Percentiles rank a stretch among this genome's conserved stretches.
These are phyloP conservation scores for Albifimbria verrucaria DNA, from an alignment of 2,329 filamentous ascomycete species.

Conservation along the genomic window DNA sequence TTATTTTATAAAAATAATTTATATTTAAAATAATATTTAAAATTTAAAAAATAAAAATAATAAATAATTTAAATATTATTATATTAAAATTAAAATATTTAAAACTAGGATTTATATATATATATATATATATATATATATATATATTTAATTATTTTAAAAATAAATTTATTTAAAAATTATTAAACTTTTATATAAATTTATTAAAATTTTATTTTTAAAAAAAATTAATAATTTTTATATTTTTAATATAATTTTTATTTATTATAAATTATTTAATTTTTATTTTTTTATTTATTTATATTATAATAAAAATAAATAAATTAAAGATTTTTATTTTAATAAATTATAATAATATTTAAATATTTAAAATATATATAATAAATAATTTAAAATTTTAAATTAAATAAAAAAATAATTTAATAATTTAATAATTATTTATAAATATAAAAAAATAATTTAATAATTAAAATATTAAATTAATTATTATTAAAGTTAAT, in stretches of 20 bases:
- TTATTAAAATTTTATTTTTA: not conserved
- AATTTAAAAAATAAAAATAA: not conserved
- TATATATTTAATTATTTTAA: not conserved
- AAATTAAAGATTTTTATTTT: not conserved
- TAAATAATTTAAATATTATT: not conserved
- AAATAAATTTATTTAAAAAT: not conserved
- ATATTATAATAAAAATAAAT: not conserved
- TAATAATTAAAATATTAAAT: not conserved
- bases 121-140: not conserved
- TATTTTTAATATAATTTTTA: not conserved
- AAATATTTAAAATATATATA: not conserved
- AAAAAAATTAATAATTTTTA: not conserved
- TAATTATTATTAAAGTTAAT: not conserved
- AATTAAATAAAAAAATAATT: not conserved
- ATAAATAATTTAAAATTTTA: not conserved
- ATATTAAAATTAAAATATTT: not conserved
- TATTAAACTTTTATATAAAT: not conserved
- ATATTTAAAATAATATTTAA: not conserved
- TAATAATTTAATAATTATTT: not conserved
- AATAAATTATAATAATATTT: not conserved
- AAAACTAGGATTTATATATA: not conserved
- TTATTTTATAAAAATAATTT: not conserved
- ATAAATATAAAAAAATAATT: not conserved
- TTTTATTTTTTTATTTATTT: not conserved
- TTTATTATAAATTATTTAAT: not conserved